These are phyloP conservation scores for Schizonepeta tenuifolia DNA, from an alignment of 257 asterid genomes.

Conservation along the genomic window DNA sequence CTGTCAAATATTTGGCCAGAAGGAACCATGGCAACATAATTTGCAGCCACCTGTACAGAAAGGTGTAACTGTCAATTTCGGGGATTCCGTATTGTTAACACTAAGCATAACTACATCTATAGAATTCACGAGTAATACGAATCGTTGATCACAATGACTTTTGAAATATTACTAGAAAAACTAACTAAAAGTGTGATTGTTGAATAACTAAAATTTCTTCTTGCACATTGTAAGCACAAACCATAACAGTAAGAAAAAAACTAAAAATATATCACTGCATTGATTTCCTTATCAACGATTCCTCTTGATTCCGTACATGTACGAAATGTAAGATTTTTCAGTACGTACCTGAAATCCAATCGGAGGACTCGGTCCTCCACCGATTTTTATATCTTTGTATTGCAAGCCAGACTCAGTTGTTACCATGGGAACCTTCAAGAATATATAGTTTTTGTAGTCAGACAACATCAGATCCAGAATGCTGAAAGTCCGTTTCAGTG, in stretches of 20 bases:
- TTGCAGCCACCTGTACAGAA: conserved; percentile 84
- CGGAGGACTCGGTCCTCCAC: conserved; percentile 93
- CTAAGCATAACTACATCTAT: not conserved
- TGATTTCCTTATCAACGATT: not conserved
- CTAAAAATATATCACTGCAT: not conserved
- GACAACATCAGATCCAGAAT: conserved; percentile 11
- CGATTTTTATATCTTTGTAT: conserved; percentile 91
- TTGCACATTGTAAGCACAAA: no score
- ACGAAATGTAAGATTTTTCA: not conserved
- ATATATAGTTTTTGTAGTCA: conserved; percentile 27
- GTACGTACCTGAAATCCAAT: conserved; percentile 86
- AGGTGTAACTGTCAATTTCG: not conserved
- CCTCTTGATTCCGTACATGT: not conserved
- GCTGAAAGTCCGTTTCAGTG: not conserved
- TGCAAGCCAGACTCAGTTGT: conserved; percentile 94
- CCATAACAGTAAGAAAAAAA: not conserved
- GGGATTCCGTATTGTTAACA: not conserved
- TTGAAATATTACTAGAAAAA: not conserved
- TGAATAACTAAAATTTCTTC: not conserved
- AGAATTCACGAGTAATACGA: no score
- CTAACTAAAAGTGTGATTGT: not conserved
- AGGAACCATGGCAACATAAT: conserved; percentile 96
- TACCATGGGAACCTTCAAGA: conserved; percentile 73
- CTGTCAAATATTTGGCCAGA: conserved; percentile 98
- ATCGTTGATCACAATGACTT: conserved; percentile 1